These are phyloP conservation scores for Metschnikowia matae DNA, from an alignment of 805 yeast genomes.

Conservation along the genomic window DNA sequence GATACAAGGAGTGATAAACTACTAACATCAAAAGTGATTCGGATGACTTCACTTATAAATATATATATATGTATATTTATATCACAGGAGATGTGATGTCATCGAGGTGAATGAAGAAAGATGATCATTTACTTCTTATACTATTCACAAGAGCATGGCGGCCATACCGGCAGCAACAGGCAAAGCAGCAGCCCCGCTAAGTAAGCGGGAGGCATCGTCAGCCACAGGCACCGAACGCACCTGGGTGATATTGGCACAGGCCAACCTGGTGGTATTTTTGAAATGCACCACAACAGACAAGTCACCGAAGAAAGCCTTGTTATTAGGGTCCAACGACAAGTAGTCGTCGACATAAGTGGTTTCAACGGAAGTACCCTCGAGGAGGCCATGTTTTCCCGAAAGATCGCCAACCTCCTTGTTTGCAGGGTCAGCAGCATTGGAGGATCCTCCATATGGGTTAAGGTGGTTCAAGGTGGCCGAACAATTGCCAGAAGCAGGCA, in stretches of 20 bases:
- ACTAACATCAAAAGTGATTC: neutral
- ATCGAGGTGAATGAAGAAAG: no score
- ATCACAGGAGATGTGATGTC: no score
- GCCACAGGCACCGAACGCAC: constrained; percentile 4
- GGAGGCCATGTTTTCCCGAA: constrained; percentile 36
- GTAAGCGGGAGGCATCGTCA: constrained; percentile 3
- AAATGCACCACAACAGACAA: constrained; percentile 37
- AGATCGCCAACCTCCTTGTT: constrained; percentile 36
- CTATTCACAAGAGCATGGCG: constrained; percentile 9
- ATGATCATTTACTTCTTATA: no score
- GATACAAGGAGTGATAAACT: no score
- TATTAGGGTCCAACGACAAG: constrained; percentile 28
- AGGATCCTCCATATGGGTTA: constrained; percentile 36
- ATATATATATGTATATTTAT: no score
- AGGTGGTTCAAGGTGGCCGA: constrained; percentile 34
- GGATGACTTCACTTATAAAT: no score
- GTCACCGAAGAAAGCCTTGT: constrained; percentile 23
- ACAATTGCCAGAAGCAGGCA: constrained; percentile 32
- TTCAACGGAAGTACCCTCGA: constrained; percentile 24
- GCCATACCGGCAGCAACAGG: constrained; percentile 15
- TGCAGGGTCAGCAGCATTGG: constrained; percentile 21
- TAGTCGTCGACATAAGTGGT: constrained; percentile 27
- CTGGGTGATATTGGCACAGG: constrained; percentile 37
- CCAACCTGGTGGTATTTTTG: constrained; percentile 28
- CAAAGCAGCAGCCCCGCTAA: constrained; percentile 4